Percentiles rank a stretch among this genome's conserved stretches.
Evolutionary conservation across 768 basidiomycete genomes (phyloP).

Genomic region (Pulveroboletus sp.): DNA sequence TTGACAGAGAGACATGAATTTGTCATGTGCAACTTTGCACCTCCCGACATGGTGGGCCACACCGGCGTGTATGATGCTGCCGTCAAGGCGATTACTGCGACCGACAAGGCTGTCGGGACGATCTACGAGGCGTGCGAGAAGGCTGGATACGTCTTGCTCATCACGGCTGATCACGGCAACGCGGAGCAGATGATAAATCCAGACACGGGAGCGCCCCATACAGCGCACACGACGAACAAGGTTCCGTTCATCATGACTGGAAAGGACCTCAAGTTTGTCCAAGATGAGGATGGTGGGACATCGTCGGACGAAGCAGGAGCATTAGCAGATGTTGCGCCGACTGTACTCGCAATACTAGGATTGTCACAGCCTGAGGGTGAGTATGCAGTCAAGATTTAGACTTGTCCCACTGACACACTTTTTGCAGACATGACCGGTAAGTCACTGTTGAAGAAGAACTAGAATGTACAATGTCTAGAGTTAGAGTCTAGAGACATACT

Average conservation of each 20-base stretch:
- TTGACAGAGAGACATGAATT: slow-evolving; percentile 72
- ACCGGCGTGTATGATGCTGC: slow-evolving; percentile 92
- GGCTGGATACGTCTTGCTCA: slow-evolving; percentile 80
- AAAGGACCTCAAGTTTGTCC: slow-evolving; percentile 50
- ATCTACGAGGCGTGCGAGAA: slow-evolving; percentile 83
- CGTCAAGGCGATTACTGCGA: slow-evolving; percentile 82
- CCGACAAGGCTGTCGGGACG: slow-evolving; percentile 86
- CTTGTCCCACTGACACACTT: not conserved
- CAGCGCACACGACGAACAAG: slow-evolving; percentile 83
- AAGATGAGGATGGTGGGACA: slow-evolving; percentile 48
- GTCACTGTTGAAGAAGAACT: slow-evolving; percentile 28
- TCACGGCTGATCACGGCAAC: slow-evolving; percentile 95
- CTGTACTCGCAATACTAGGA: slow-evolving; percentile 76
- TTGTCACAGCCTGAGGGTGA: slow-evolving; percentile 67
- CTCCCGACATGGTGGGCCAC: slow-evolving; percentile 97
- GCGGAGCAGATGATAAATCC: slow-evolving; percentile 92
- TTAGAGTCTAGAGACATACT: not conserved
- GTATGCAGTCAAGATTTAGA: slow-evolving; percentile 7
- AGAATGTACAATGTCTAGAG: slow-evolving; percentile 16
- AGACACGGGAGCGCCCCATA: slow-evolving; percentile 83
- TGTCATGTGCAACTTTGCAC: slow-evolving; percentile 97
- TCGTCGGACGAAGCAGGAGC: slow-evolving; percentile 64
- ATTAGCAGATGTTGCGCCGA: slow-evolving; percentile 89
- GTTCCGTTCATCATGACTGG: slow-evolving; percentile 91
- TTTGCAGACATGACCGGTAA: slow-evolving; percentile 29